A percentile compares a stretch with the other conserved stretches of the same genome.
These are phyloP conservation scores for Platismatia glauca DNA, from an alignment of 495 filamentous ascomycete species.

Conservation along the genomic window DNA sequence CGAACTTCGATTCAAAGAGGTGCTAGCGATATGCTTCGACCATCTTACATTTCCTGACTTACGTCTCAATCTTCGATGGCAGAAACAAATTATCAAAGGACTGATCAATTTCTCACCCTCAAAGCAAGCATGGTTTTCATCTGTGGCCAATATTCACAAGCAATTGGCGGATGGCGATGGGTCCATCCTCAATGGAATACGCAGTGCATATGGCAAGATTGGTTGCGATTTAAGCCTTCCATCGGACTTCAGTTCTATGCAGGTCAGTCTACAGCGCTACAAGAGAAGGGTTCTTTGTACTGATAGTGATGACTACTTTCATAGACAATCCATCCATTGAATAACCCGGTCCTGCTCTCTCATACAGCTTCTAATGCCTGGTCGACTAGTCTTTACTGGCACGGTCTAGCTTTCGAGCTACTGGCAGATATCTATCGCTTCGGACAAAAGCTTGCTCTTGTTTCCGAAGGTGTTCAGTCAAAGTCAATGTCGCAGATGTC, in stretches of 20 bases:
- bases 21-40: slow-evolving; percentile 40
- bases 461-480: slow-evolving; percentile 31
- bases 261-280: slow-evolving; percentile 38
- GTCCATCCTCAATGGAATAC: slow-evolving; percentile 9
- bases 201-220: slow-evolving; percentile 3
- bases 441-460: slow-evolving; percentile 22
- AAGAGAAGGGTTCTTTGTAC: slow-evolving; percentile 17
- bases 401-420: slow-evolving; percentile 45
- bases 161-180: slow-evolving; percentile 5
- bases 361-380: slow-evolving; percentile 26
- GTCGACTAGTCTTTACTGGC: slow-evolving; percentile 21
- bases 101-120: slow-evolving; percentile 11
- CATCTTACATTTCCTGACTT: slow-evolving; percentile 48
- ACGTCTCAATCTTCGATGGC: slow-evolving; percentile 10
- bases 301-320: slow-evolving; percentile 25
- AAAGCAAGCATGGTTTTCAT: slow-evolving; percentile 4
- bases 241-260: slow-evolving; percentile 30
- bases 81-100: slow-evolving; percentile 16
- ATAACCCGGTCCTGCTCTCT: slow-evolving; percentile 49
- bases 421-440: slow-evolving; percentile 36
- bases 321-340: slow-evolving; percentile 24
- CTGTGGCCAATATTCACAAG: slow-evolving; percentile 6
- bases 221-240: not conserved
- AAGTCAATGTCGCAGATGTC: slow-evolving; percentile 56
- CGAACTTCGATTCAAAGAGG: slow-evolving; percentile 17